Conservation (phyloP, 495 filamentous ascomycete genomes). For the Chaetomium tenue region DNA sequence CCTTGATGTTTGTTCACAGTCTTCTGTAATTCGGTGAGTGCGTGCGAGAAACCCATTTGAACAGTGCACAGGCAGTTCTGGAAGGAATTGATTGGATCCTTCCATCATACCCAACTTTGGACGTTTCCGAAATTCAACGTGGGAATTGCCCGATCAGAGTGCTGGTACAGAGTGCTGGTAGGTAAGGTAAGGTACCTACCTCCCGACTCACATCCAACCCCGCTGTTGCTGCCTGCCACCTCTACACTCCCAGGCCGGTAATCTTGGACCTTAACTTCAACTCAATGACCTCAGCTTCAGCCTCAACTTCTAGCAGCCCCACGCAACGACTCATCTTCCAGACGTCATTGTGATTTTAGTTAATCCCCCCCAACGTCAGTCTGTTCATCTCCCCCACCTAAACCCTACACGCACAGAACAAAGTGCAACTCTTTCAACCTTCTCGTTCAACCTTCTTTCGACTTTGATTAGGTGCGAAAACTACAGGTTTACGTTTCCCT, state of each 20-base stretch:
- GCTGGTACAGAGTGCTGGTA: neutral
- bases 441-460: too few species aligned
- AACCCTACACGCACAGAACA: too few species aligned
- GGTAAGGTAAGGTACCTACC: too few species aligned
- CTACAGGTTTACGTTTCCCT: too few species aligned
- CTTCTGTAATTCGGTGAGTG: constrained; percentile 1
- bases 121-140: neutral
- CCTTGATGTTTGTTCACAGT: neutral
- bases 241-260: neutral
- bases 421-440: too few species aligned
- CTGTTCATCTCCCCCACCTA: too few species aligned
- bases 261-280: too few species aligned
- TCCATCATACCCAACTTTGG: neutral
- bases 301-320: neutral
- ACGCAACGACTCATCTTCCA: too few species aligned
- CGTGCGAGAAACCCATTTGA: neutral
- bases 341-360: too few species aligned
- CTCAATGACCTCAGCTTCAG: neutral
- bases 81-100: neutral
- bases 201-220: neutral
- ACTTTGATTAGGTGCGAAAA: too few species aligned
- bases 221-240: constrained; percentile 17
- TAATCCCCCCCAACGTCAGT: too few species aligned
- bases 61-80: neutral
- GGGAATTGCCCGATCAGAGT: neutral